phyloP scores from a whole-genome alignment of 371 early-diverging fungal species.

The Caulochytrium protostelioides region DNA sequence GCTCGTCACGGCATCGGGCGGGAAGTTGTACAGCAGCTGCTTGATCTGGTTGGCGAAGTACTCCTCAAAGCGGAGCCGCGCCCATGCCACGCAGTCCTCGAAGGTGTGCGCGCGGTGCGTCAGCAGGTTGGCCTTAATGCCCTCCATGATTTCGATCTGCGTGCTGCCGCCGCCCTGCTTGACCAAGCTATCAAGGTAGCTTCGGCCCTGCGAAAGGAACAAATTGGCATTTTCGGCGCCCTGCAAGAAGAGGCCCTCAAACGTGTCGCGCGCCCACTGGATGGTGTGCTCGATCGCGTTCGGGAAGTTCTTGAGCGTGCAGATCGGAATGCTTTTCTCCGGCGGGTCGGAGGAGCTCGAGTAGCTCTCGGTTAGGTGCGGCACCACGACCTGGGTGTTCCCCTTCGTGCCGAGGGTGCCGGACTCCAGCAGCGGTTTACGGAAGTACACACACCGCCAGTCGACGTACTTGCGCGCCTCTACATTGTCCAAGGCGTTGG shows the following conservation, averaged over 20 bases:
- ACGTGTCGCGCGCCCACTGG: conserved; percentile 94
- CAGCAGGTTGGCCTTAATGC: conserved; percentile 46
- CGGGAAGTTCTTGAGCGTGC: conserved; percentile 99
- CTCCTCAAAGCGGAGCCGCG: conserved; percentile 78
- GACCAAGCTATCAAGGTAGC: conserved; percentile 50
- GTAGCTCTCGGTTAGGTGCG: conserved; percentile 94
- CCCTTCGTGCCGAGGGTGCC: conserved; percentile 99
- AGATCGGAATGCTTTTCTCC: conserved; percentile 96
- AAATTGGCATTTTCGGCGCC: conserved; percentile 82
- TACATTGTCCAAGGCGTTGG: conserved; percentile 98
- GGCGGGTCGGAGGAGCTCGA: conserved; percentile 97
- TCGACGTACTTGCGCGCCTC: conserved; percentile 98
- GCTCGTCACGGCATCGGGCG: conserved; percentile 71
- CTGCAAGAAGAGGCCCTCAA: conserved; percentile 83
- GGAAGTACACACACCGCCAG: conserved; percentile 84
- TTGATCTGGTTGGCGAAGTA: conserved; percentile 73
- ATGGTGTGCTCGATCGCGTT: conserved; percentile 99
- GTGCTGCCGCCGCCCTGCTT: conserved; percentile 48
- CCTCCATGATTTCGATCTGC: conserved; percentile 47
- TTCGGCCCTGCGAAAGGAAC: conserved; percentile 56
- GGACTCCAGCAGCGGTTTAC: conserved; percentile 91
- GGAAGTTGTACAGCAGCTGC: conserved; percentile 88
- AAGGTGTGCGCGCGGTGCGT: conserved; percentile 57
- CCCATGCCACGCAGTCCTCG: conserved; percentile 82
- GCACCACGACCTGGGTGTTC: conserved; percentile 95